These are phyloP conservation scores for Diutina pseudorugosa DNA, from an alignment of 1,139 yeast species.

Conservation along the genomic window DNA sequence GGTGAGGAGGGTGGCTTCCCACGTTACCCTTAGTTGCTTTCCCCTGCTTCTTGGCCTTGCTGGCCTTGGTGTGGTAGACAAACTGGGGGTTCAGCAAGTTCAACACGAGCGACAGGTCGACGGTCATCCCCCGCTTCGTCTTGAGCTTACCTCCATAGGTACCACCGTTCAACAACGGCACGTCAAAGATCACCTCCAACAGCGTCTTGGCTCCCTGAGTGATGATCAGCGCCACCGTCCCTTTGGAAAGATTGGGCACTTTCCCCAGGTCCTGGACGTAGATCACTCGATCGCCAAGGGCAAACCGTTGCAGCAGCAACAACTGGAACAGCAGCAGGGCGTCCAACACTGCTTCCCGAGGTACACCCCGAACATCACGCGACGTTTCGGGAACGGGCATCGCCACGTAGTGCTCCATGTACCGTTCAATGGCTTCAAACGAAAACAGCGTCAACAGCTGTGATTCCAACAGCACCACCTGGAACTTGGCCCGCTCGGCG, in stretches of 20 bases:
- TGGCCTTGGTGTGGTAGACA: constrained; percentile 63
- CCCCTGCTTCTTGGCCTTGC: constrained; percentile 27
- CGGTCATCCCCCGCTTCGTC: constrained; percentile 71
- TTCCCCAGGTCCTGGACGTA: constrained; percentile 83
- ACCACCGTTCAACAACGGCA: constrained; percentile 72
- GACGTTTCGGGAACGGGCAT: constrained; percentile 30
- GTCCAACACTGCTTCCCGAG: constrained; percentile 70
- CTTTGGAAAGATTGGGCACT: constrained; percentile 78
- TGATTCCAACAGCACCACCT: constrained; percentile 62
- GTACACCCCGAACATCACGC: constrained; percentile 69
- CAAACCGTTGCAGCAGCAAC: constrained; percentile 64
- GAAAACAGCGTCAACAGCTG: constrained; percentile 65
- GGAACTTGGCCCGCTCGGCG: constrained; percentile 40
- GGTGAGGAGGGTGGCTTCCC: constrained; percentile 6
- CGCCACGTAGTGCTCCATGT: constrained; percentile 36
- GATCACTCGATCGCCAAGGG: constrained; percentile 81
- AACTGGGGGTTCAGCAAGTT: constrained; percentile 67
- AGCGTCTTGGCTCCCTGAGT: constrained; percentile 46
- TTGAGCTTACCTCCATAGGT: constrained; percentile 65
- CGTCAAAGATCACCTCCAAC: constrained; percentile 73
- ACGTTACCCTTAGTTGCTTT: constrained; percentile 12
- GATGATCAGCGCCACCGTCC: constrained; percentile 79
- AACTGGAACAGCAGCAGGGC: constrained; percentile 65
- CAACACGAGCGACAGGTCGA: constrained; percentile 73
- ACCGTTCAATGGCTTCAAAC: constrained; percentile 55